A percentile compares a stretch with the other conserved stretches of the same genome.
These are phyloP conservation scores for Sclerotinia spermophila DNA, from an alignment of 2,329 filamentous ascomycete species.

Conservation along the genomic window DNA sequence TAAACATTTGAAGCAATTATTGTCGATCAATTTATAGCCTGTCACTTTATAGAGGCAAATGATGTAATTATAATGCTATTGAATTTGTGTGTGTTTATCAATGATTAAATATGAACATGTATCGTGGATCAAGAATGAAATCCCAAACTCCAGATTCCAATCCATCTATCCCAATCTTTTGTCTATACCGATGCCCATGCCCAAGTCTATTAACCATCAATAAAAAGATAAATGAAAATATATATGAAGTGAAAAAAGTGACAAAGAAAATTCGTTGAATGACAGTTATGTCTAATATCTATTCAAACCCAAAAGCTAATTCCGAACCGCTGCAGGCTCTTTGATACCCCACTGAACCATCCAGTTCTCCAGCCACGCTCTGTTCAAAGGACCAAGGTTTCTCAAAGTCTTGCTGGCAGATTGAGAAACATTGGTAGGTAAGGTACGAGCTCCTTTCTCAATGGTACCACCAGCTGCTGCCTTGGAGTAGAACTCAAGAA, in stretches of 20 bases:
- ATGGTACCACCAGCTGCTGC: slow-evolving; percentile 41
- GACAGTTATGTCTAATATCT: not conserved
- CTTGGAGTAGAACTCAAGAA: slow-evolving; percentile 48
- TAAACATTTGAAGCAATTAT: not conserved
- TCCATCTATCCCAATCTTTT: slow-evolving; percentile 3
- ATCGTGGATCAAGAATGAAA: not conserved
- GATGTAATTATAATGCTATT: not conserved
- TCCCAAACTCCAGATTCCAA: slow-evolving; percentile 10
- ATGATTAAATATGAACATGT: not conserved
- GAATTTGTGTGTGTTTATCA: not conserved
- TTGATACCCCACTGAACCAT: slow-evolving; percentile 45
- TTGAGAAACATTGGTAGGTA: slow-evolving; percentile 21
- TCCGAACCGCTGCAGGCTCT: not conserved
- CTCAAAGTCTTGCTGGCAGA: slow-evolving; percentile 44
- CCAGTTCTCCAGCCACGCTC: slow-evolving; percentile 47
- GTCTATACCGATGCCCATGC: slow-evolving; percentile 11
- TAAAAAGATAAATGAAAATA: not conserved
- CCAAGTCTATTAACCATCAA: not conserved
- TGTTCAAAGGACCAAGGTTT: slow-evolving; percentile 41
- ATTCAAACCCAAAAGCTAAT: slow-evolving; percentile 6
- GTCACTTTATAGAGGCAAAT: not conserved
- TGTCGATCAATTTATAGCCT: not conserved
- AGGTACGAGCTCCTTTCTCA: not conserved
- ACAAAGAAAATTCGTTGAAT: not conserved
- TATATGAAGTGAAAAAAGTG: not conserved